These are phyloP conservation scores for Aurinia saxatilis DNA, from an alignment of 345 rosid genomes.

Conservation along the genomic window DNA sequence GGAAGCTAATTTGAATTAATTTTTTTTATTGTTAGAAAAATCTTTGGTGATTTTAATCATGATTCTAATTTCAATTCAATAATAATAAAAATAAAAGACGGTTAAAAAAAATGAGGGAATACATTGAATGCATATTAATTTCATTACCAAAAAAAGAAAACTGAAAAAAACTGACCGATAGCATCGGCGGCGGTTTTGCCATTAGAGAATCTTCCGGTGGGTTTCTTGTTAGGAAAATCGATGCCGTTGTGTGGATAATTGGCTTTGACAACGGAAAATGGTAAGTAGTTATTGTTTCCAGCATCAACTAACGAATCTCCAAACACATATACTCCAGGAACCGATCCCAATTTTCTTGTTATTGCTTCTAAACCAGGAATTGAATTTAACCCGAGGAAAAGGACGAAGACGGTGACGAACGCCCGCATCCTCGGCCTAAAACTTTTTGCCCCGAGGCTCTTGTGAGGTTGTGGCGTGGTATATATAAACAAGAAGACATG, in stretches of 20 bases:
- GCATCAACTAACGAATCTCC: slow-evolving; percentile 42
- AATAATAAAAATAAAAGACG: too few relatives aligned
- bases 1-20: too few relatives aligned
- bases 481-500: too few relatives aligned
- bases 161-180: slow-evolving; percentile 2
- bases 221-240: slow-evolving; percentile 32
- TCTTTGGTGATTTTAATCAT: too few relatives aligned
- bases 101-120: too few relatives aligned
- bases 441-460: too few relatives aligned
- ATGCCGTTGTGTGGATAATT: slow-evolving; percentile 34
- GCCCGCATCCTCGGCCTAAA: too few relatives aligned
- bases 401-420: background rate
- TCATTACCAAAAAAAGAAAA: too few relatives aligned
- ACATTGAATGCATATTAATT: too few relatives aligned
- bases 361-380: background rate
- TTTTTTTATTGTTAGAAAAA: too few relatives aligned
- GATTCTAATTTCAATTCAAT: too few relatives aligned
- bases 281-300: slow-evolving; percentile 35
- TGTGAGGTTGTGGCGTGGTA: too few relatives aligned
- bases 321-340: slow-evolving; percentile 33
- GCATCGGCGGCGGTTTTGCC: slow-evolving; percentile 37
- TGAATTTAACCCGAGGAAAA: background rate
- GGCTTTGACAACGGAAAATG: slow-evolving; percentile 20
- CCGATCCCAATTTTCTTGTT: background rate
- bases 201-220: slow-evolving; percentile 41